Evolutionary conservation across 75 land plant species (phyloP).

Genomic region (Selaginella tamariscina): DNA sequence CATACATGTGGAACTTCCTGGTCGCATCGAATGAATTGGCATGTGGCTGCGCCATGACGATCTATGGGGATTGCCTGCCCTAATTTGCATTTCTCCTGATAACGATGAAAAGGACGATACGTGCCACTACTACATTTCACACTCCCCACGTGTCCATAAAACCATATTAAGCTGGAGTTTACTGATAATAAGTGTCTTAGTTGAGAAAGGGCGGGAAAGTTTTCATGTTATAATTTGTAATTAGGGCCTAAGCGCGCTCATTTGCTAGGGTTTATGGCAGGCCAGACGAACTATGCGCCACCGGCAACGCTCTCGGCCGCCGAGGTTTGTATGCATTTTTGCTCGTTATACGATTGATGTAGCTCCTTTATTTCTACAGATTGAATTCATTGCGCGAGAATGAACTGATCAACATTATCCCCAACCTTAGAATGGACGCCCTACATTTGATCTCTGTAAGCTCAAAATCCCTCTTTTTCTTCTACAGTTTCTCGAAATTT

Average conservation of each 20-base stretch:
- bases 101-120: too few relatives aligned
- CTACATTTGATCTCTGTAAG: slow-evolving; percentile 73
- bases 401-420: slow-evolving; percentile 69
- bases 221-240: too few relatives aligned
- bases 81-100: too few relatives aligned
- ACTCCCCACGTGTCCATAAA: too few relatives aligned
- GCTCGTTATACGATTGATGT: too few relatives aligned
- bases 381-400: slow-evolving; percentile 91
- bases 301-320: neutral
- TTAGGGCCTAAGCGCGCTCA: too few relatives aligned
- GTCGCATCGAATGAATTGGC: neutral
- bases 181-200: too few relatives aligned
- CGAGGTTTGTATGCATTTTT: neutral
- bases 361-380: slow-evolving; percentile 27
- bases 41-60: too few relatives aligned
- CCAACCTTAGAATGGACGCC: slow-evolving; percentile 79
- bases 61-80: too few relatives aligned
- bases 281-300: neutral
- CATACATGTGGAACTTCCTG: slow-evolving; percentile 15
- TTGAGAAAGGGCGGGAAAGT: too few relatives aligned
- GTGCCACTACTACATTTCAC: too few relatives aligned
- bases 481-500: neutral
- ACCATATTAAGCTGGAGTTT: too few relatives aligned
- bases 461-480: neutral
- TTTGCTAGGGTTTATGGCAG: neutral